Evolutionary conservation across 306 rosid genomes (phyloP).

Genomic region (Rubus idaeus): DNA sequence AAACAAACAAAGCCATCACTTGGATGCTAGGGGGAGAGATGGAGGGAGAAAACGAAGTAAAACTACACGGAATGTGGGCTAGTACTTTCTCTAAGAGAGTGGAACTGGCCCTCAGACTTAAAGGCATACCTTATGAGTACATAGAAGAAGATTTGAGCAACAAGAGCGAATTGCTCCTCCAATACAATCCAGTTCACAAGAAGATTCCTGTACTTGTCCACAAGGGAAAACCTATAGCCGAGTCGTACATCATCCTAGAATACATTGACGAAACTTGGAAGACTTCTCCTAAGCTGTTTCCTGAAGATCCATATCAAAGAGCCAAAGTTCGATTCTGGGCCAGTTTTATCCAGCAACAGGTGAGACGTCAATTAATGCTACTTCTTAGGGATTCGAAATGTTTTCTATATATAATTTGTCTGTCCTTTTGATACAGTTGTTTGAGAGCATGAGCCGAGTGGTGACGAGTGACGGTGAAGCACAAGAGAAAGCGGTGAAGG

Average conservation of each 20-base stretch:
- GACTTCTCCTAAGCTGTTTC: slow-evolving; percentile 19
- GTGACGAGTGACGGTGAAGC: slow-evolving; percentile 23
- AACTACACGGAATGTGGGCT: slow-evolving; percentile 25
- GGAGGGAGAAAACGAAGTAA: slow-evolving; percentile 29
- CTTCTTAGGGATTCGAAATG: background rate
- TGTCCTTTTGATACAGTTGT: slow-evolving; percentile 19
- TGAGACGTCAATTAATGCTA: background rate
- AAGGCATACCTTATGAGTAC: slow-evolving; percentile 27
- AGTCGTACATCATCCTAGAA: slow-evolving; percentile 32
- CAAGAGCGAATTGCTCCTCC: slow-evolving; percentile 26
- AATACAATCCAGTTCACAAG: slow-evolving; percentile 31
- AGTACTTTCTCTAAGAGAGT: slow-evolving; percentile 32
- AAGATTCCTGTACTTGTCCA: slow-evolving; percentile 39
- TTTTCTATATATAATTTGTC: background rate
- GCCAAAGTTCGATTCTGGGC: slow-evolving; percentile 38
- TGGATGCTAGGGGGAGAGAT: background rate
- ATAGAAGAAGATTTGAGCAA: slow-evolving; percentile 32
- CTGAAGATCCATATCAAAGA: slow-evolving; percentile 24
- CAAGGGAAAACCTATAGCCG: slow-evolving; percentile 30
- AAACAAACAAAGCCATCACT: background rate
- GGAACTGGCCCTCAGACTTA: slow-evolving; percentile 30
- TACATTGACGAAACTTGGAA: slow-evolving; percentile 42
- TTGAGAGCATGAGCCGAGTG: background rate
- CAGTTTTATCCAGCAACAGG: slow-evolving; percentile 33
- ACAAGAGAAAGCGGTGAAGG: slow-evolving; percentile 27